Evolutionary conservation across 345 rosid species (phyloP).

Genomic region (Geranium brycei): DNA sequence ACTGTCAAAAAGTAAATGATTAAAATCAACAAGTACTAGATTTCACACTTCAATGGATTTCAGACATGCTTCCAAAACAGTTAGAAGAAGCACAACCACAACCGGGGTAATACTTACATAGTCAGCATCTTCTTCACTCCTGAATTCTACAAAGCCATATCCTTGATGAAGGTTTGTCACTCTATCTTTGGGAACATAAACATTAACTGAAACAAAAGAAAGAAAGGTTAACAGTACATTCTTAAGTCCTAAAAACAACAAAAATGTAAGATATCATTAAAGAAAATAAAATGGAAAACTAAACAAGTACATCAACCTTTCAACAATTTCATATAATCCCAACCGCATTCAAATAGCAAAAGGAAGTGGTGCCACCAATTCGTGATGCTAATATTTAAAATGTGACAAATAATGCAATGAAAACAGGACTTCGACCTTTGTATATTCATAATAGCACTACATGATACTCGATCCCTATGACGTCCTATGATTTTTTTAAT

Average conservation of each 20-base stretch:
- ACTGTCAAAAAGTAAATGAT: too few species aligned
- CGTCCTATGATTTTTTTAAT: too few species aligned
- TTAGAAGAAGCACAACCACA: not conserved
- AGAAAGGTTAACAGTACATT: not conserved
- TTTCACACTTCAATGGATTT: too few species aligned
- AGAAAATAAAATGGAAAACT: not conserved
- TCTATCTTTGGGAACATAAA: slow-evolving; percentile 92
- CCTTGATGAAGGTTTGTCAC: slow-evolving; percentile 92
- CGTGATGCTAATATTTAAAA: too few species aligned
- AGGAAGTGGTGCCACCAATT: too few species aligned
- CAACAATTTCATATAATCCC: not conserved
- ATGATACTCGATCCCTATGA: too few species aligned
- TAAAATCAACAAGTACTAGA: too few species aligned
- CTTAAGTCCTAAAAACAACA: not conserved
- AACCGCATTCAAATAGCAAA: not conserved
- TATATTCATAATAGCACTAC: too few species aligned
- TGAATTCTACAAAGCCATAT: slow-evolving; percentile 82
- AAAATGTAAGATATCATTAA: not conserved
- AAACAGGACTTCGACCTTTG: too few species aligned
- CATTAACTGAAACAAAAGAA: slow-evolving; percentile 46
- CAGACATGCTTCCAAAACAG: too few species aligned
- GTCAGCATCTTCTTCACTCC: slow-evolving; percentile 97
- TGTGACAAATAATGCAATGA: too few species aligned
- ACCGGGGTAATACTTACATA: slow-evolving; percentile 36
- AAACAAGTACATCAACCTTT: not conserved